Percentiles rank a stretch among this genome's conserved stretches.
phyloP scores from a whole-genome alignment of 768 basidiomycete genomes.

The Megacollybia marginata region DNA sequence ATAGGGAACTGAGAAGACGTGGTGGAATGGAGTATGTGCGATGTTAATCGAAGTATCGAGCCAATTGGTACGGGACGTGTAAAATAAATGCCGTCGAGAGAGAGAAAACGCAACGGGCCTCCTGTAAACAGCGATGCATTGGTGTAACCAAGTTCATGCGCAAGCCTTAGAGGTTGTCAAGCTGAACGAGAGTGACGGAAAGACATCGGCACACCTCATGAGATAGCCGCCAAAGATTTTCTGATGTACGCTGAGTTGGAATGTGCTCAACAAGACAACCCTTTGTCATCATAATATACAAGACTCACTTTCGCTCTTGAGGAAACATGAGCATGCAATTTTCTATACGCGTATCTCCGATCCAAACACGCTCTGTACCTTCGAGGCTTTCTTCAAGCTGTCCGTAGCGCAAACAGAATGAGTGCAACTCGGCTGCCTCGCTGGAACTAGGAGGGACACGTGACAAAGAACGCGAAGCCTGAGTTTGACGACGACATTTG shows the following conservation, averaged over 20 bases:
- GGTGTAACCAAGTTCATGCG: conserved; percentile 74
- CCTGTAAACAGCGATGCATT: conserved; percentile 65
- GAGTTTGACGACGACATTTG: conserved; percentile 48
- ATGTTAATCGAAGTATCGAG: conserved; percentile 67
- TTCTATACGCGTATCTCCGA: conserved; percentile 67
- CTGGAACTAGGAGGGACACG: conserved; percentile 66
- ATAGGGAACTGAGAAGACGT: conserved; percentile 41
- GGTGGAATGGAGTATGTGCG: conserved; percentile 58
- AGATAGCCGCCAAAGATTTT: conserved; percentile 76
- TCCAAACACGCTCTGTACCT: conserved; percentile 50
- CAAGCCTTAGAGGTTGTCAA: conserved; percentile 30
- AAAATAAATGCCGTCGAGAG: conserved; percentile 77
- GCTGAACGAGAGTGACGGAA: background rate
- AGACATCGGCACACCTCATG: conserved; percentile 20
- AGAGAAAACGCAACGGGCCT: conserved; percentile 61
- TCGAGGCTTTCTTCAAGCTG: conserved; percentile 23
- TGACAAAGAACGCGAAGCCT: conserved; percentile 51
- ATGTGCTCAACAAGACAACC: background rate
- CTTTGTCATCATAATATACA: background rate
- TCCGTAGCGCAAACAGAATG: conserved; percentile 57
- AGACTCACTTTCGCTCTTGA: conserved; percentile 65
- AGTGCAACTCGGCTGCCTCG: conserved; percentile 65
- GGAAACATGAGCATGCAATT: conserved; percentile 77
- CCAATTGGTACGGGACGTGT: conserved; percentile 78
- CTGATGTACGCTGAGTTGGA: conserved; percentile 53